Evolutionary conservation across 1,284 basidiomycete genomes (phyloP).

Genomic region (Apiotrichum montevideense): DNA sequence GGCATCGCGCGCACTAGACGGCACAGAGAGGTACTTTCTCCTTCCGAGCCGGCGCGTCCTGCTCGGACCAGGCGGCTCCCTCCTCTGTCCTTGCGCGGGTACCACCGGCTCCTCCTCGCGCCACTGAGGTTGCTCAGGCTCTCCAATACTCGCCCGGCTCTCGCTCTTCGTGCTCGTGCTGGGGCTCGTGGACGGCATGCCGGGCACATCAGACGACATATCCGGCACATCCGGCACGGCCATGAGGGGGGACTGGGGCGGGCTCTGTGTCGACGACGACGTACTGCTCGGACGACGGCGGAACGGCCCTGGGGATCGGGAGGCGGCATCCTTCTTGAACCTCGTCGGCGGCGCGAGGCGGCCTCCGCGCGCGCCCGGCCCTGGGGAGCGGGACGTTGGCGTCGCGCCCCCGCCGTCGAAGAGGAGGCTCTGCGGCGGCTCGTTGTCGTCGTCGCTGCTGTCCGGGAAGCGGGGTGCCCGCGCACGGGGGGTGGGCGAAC

Average conservation of each 20-base stretch:
- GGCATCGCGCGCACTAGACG: background rate
- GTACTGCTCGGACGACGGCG: constrained; percentile 9
- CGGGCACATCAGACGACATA: background rate
- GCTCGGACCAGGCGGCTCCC: background rate
- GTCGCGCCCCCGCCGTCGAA: constrained; percentile 19
- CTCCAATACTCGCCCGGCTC: background rate
- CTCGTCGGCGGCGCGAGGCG: background rate
- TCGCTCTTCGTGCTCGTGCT: background rate
- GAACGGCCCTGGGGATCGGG: constrained; percentile 13
- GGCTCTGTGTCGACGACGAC: constrained; percentile 3
- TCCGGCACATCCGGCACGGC: background rate
- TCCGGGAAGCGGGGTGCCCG: background rate
- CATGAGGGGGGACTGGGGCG: background rate
- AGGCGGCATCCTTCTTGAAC: background rate
- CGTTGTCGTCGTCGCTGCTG: constrained; percentile 26
- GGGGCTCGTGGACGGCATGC: background rate
- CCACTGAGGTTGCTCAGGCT: background rate
- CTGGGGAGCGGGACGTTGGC: background rate
- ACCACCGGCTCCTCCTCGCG: background rate
- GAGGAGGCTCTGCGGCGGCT: constrained; percentile 30
- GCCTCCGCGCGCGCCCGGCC: background rate
- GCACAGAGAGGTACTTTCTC: constrained; percentile 14
- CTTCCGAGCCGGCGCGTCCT: background rate
- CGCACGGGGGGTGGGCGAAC: constrained; percentile 11
- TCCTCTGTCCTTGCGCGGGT: no score